Percentiles rank a stretch among this genome's conserved stretches.
Conservation (phyloP, 2,329 filamentous ascomycete species). For the Penicillium hordei region DNA sequence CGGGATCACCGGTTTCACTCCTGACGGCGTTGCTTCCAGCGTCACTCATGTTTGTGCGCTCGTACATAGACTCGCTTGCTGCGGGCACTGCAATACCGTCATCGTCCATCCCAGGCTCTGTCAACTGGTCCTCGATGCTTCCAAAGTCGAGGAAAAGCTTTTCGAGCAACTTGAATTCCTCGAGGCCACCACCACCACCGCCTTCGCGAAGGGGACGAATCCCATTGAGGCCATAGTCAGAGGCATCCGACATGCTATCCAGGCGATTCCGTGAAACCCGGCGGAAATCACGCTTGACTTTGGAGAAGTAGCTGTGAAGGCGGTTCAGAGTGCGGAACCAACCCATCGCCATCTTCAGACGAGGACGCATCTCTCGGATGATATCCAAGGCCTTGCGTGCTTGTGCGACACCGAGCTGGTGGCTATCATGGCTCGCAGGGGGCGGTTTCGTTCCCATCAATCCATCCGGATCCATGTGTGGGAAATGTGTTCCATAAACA, state of each 20-base stretch:
- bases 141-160: conserved; percentile 44
- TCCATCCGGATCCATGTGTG: conserved; percentile 55
- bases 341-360: conserved; percentile 42
- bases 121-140: conserved; percentile 40
- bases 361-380: conserved; percentile 43
- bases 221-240: conserved; percentile 31
- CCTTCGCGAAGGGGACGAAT: conserved; percentile 35
- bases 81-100: conserved; percentile 28
- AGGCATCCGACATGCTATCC: conserved; percentile 31
- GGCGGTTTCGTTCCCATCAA: conserved; percentile 42
- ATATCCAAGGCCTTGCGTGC: conserved; percentile 40
- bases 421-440: conserved; percentile 26
- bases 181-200: conserved; percentile 33
- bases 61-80: conserved; percentile 25
- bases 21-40: conserved; percentile 44
- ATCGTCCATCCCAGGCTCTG: conserved; percentile 35
- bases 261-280: conserved; percentile 34
- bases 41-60: conserved; percentile 39
- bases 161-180: conserved; percentile 45
- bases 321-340: conserved; percentile 48
- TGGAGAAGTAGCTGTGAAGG: conserved; percentile 43
- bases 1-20: conserved; percentile 38
- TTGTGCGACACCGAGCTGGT: conserved; percentile 34
- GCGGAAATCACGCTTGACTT: conserved; percentile 40
- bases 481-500: conserved; percentile 56